phyloP scores from a whole-genome alignment of 805 yeast genomes.

The Groenewaldozyma salmanticensis region DNA sequence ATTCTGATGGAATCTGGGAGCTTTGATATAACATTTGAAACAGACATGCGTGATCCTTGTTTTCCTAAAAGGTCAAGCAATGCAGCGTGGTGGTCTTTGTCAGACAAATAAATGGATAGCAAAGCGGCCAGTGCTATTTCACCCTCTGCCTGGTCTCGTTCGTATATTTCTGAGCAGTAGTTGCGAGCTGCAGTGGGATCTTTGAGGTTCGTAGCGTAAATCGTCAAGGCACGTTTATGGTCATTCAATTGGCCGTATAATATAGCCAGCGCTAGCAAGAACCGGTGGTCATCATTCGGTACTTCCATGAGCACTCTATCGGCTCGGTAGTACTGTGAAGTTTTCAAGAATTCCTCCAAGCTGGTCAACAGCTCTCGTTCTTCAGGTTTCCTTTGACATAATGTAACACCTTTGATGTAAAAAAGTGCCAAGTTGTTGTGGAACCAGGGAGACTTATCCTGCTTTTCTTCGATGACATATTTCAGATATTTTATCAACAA shows the following conservation, averaged over 20 bases:
- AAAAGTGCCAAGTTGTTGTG: constrained; percentile 37
- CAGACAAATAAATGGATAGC: constrained; percentile 31
- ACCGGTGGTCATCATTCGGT: constrained; percentile 8
- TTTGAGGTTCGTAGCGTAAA: constrained; percentile 46
- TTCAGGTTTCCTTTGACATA: constrained; percentile 11
- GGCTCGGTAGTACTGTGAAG: constrained; percentile 32
- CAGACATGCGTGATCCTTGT: constrained; percentile 42
- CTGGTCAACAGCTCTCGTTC: constrained; percentile 16
- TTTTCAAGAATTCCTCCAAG: constrained; percentile 28
- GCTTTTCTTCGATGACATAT: constrained; percentile 35
- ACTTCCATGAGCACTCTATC: constrained; percentile 27
- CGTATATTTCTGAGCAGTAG: constrained; percentile 47
- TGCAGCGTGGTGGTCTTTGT: constrained; percentile 24
- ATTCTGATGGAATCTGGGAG: constrained; percentile 46
- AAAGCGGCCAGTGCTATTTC: constrained; percentile 38
- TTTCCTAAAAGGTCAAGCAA: constrained; percentile 34
- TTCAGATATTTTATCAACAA: constrained; percentile 43
- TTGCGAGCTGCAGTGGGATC: constrained; percentile 50
- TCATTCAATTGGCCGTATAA: constrained; percentile 51
- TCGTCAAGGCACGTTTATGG: constrained; percentile 53
- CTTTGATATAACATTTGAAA: constrained; percentile 34
- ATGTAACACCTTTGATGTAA: constrained; percentile 31
- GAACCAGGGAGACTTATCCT: constrained; percentile 28
- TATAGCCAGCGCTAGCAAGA: constrained; percentile 41
- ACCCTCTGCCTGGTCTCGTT: constrained; percentile 32